Evolutionary conservation across 2,329 filamentous ascomycete species (phyloP), one percentile per base, ranked within the genome.

Genomic region (Chaetomiaceae sp.): DNA sequence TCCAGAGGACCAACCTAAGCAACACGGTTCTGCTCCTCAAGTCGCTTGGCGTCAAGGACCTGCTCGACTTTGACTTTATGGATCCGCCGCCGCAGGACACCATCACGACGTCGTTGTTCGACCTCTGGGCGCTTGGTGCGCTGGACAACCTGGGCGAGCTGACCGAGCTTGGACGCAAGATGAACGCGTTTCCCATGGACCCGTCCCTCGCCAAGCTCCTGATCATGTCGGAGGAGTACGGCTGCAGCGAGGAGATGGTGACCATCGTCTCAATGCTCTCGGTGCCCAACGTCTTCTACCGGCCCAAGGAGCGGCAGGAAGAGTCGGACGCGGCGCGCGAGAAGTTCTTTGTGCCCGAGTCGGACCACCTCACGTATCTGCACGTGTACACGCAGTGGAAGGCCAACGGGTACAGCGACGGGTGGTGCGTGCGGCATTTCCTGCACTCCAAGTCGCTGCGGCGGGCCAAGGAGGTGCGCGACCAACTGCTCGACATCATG

Each of bases 131-230:
- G 0, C 78, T 99, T 0, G 94, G 94, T 1, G 92, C 94, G 0
- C 73, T 99, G 12, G 90, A 96, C 68, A 96, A 99, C 63, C 80
- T 97, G 15, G 95, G 94, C 33, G 90, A 96, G 61, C 79, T 99
- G 23, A 99, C 94, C 0, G 77, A 83, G 0, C 81, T 99, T 1
- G 94, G 94, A 27, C 83, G 82, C 40, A 91, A 88, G 62, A 99
- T 99, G 94, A 96, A 94, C 23, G 88, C 89, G 1, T 99, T 97
- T 65, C 94, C 94, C 0, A 99, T 99, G 92, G 94, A 99, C 60
- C 94, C 94, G 0, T 91, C 91, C 0, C 77, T 99, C 9, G 91
- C 92, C 7, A 99, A 99, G 71, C 83, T 99, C 12, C 81, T 99
- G 51, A 96, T 99, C 66, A 96, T 88, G 42, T 87, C 91, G 0